Evolutionary conservation across 2,329 filamentous ascomycete genomes (phyloP).

Genomic region (Beauveria pseudobassiana): DNA sequence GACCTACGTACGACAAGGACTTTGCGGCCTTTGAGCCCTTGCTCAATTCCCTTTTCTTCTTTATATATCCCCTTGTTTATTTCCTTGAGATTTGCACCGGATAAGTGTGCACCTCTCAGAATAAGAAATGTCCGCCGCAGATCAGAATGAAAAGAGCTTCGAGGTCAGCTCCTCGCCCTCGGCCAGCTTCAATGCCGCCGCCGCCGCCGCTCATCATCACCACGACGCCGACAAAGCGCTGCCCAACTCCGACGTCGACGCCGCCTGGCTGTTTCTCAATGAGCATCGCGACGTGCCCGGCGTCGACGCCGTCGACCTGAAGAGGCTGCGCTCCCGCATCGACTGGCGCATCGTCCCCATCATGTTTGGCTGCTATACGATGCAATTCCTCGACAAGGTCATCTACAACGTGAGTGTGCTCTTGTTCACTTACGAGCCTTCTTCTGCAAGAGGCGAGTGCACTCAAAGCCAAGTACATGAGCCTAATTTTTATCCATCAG

Average conservation of each 20-base stretch:
- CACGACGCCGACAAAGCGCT: neutral
- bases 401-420: conserved; percentile 9
- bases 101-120: neutral
- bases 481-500: conserved; percentile 19
- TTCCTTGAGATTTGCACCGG: neutral
- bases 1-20: neutral
- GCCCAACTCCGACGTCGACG: conserved; percentile 22
- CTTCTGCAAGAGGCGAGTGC: no score
- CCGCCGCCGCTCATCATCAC: conserved; percentile 1
- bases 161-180: conserved; percentile 17
- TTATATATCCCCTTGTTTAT: neutral
- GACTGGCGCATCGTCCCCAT: conserved; percentile 16
- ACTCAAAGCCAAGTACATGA: no score
- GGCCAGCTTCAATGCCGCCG: neutral
- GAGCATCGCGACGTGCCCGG: conserved; percentile 24
- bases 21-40: neutral
- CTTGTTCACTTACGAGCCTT: no score
- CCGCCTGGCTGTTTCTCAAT: conserved; percentile 29
- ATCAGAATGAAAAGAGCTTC: conserved; percentile 18
- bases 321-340: conserved; percentile 13
- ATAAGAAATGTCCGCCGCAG: conserved; percentile 17
- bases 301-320: conserved; percentile 15
- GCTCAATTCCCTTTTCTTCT: neutral
- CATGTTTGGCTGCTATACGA: conserved; percentile 15
- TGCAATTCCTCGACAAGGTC: conserved; percentile 13